Base-by-base conservation (phyloP, 2,329 filamentous ascomycete genomes). In the Mycosphaerelloides madeirae region DNA sequence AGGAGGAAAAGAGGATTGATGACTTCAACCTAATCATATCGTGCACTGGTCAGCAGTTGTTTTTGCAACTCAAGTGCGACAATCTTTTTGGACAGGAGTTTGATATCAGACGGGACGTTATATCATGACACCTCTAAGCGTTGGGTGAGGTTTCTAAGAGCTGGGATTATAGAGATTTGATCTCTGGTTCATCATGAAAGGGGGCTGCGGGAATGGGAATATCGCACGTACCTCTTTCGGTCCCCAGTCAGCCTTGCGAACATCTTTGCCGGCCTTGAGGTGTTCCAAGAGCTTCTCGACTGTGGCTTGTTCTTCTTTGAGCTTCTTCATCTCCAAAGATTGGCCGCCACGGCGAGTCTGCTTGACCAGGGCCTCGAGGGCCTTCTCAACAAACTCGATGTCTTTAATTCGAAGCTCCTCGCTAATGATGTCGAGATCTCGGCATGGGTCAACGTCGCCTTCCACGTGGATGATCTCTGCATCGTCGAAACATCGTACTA, bases 391-490 rank as follows among this genome's bases (percentile, higher is more conserved):
- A 66, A 97, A 98, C 75, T 98, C 94, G 55, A 96, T 96, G 71
- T 98, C 93, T 77, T 98, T 98, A 69, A 96, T 83, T 53, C 91
- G 83, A 64, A 98, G 76, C 74, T 98, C 93, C 65, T 97, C 90
- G 68, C 84, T 88, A 72, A 98, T 97, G 68, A 98, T 98, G 64
- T 88, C 86, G 58, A 98, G 72, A 76, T 98, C 93, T 65, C 93
- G 84, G 49, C 86, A 80, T 28, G 93, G 94, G 72, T 98, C 87
- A 60, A 98, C 94, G 62, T 98, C 93, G 67, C 93, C 94, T 77
- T 98, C 94, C 56, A 98, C 90, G 79, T 98, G 93, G 61, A 96
- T 97, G 63, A 98, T 98, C 73, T 98, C 93, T 48, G 91, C 93
- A 76, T 98, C 93, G 66, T 98, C 94, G 72, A 98, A 67, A 59